phyloP scores from a whole-genome alignment of 768 basidiomycete species.

The Tulasnella sp. region DNA sequence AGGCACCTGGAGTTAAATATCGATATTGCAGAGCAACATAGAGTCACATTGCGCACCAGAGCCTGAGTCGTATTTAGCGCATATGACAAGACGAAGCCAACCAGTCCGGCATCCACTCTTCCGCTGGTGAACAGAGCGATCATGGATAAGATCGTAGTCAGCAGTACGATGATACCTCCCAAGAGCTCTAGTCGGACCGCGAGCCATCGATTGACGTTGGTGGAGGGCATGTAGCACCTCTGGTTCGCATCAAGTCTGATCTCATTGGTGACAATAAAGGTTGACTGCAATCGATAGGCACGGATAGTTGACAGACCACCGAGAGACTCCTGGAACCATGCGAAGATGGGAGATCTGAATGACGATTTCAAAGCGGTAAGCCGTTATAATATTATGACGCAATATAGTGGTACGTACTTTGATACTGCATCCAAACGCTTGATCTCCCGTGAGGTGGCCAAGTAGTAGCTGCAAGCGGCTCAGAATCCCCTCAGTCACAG shows the following conservation, averaged over 20 bases:
- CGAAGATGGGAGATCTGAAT: conserved; percentile 75
- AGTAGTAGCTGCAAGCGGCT: conserved; percentile 54
- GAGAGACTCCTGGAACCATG: conserved; percentile 28
- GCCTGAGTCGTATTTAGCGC: conserved; percentile 76
- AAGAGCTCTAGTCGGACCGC: conserved; percentile 53
- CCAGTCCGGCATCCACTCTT: conserved; percentile 71
- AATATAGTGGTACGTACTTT: neutral
- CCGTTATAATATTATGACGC: too few relatives aligned
- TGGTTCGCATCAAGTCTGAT: conserved; percentile 78
- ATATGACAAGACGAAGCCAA: conserved; percentile 78
- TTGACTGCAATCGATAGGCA: conserved; percentile 58
- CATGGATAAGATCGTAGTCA: conserved; percentile 57
- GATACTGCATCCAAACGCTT: conserved; percentile 84
- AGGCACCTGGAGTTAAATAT: too few relatives aligned
- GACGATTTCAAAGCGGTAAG: neutral
- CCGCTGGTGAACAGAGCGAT: conserved; percentile 60
- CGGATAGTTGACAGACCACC: conserved; percentile 75
- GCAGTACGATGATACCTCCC: conserved; percentile 68
- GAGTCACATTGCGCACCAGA: conserved; percentile 39
- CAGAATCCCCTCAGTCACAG: neutral
- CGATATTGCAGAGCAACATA: neutral
- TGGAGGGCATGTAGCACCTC: conserved; percentile 60
- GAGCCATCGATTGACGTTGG: conserved; percentile 51
- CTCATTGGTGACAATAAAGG: conserved; percentile 60
- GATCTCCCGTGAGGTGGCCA: conserved; percentile 75